Percentiles rank a stretch among this genome's conserved stretches.
Conservation (phyloP, 169 alveolate species). For the Eimeria tenella region DNA sequence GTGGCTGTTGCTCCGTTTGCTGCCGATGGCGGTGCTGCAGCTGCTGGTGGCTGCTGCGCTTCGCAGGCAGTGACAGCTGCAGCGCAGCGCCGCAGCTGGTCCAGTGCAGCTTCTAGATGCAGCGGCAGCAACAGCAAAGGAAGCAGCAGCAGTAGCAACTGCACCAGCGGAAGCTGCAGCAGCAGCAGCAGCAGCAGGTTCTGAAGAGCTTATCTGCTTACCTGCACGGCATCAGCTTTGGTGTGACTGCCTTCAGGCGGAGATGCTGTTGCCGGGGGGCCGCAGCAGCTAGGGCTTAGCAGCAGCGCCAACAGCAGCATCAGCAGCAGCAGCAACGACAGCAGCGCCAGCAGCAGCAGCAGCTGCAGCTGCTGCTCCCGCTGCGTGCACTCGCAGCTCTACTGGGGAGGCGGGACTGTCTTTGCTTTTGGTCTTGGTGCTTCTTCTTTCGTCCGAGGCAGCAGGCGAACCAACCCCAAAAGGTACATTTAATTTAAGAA, state of each 20-base stretch:
- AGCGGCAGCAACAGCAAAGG: too few relatives aligned
- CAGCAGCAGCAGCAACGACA: not conserved
- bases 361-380: slow-evolving; percentile 61
- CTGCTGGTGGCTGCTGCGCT: too few relatives aligned
- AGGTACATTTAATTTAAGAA: not conserved
- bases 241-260: not conserved
- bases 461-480: slow-evolving; percentile 30
- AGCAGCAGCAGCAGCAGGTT: not conserved
- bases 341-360: slow-evolving; percentile 50
- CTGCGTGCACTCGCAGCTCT: slow-evolving; percentile 52
- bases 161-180: not conserved
- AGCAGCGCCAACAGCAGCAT: not conserved
- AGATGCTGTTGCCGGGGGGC: not conserved
- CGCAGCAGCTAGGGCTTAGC: not conserved
- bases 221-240: not conserved
- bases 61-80: too few relatives aligned
- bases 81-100: too few relatives aligned
- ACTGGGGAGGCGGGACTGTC: slow-evolving; percentile 49
- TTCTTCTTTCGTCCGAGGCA: slow-evolving; percentile 32
- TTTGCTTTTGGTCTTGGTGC: slow-evolving; percentile 54
- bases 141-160: too few relatives aligned
- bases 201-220: not conserved
- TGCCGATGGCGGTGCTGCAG: too few relatives aligned
- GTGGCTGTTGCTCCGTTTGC: too few relatives aligned
- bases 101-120: too few relatives aligned